Conservation (phyloP, 352 stramenopile species). For the Pythium volutum region DNA sequence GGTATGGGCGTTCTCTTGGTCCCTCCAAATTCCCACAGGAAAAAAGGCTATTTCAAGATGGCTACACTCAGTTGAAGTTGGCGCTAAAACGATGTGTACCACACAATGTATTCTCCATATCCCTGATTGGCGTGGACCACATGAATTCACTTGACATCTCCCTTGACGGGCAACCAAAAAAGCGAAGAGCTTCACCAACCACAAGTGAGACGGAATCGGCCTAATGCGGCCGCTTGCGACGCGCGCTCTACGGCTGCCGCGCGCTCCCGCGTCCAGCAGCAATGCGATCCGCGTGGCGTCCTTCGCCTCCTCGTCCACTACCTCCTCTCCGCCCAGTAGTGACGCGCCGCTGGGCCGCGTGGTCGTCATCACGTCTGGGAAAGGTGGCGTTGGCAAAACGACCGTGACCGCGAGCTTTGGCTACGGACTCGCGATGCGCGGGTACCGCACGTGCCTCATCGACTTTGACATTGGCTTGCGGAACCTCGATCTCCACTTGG, state of each 20-base stretch:
- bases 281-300: not conserved
- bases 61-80: no score
- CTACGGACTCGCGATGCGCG: slow-evolving; percentile 79
- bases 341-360: slow-evolving; percentile 49
- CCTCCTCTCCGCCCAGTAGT: not conserved
- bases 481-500: slow-evolving; percentile 92
- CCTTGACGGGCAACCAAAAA: no score
- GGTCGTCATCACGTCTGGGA: slow-evolving; percentile 91
- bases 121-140: no score
- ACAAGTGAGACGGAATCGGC: no score
- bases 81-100: no score
- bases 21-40: no score
- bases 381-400: slow-evolving; percentile 92
- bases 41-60: no score
- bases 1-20: no score
- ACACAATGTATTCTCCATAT: not conserved
- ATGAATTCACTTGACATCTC: no score
- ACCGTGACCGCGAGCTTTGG: slow-evolving; percentile 87
- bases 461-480: slow-evolving; percentile 94
- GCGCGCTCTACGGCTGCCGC: slow-evolving; percentile 1
- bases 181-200: no score
- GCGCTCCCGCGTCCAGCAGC: not conserved
- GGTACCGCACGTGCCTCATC: slow-evolving; percentile 89
- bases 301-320: not conserved
- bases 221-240: slow-evolving; percentile 1